Conservation (phyloP, 129 eudicot species). For the Flaveria robusta region DNA sequence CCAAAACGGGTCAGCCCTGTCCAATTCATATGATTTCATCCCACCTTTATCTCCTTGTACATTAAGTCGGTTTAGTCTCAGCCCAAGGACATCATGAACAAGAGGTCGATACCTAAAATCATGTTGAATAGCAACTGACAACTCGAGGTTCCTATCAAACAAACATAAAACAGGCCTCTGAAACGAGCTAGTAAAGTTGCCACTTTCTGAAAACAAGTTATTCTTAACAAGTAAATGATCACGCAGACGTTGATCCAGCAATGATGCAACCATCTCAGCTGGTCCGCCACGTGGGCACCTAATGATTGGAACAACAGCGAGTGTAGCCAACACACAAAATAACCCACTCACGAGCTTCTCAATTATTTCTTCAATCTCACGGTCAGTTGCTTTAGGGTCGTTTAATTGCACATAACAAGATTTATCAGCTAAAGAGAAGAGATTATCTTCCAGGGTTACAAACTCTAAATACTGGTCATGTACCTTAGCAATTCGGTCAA, state of each 20-base stretch:
- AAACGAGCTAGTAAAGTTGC: slow-evolving; percentile 59
- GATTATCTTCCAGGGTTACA: slow-evolving; percentile 76
- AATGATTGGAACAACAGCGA: slow-evolving; percentile 84
- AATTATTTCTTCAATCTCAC: slow-evolving; percentile 79
- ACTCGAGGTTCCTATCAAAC: slow-evolving; percentile 87
- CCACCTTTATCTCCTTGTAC: slow-evolving; percentile 87
- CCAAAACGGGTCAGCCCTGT: slow-evolving; percentile 83
- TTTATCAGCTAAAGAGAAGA: slow-evolving; percentile 76
- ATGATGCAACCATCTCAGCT: slow-evolving; percentile 93
- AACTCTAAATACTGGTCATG: slow-evolving; percentile 96
- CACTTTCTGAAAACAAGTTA: slow-evolving; percentile 82
- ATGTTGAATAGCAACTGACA: slow-evolving; percentile 86
- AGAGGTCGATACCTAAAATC: slow-evolving; percentile 92
- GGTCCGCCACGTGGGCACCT: slow-evolving; percentile 92
- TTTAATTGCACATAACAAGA: slow-evolving; percentile 76
- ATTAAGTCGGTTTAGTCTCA: slow-evolving; percentile 76
- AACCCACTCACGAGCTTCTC: slow-evolving; percentile 82
- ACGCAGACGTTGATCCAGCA: slow-evolving; percentile 80
- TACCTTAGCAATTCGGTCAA: slow-evolving; percentile 67
- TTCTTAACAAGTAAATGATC: slow-evolving; percentile 89
- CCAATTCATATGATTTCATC: slow-evolving; percentile 82
- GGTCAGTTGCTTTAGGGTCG: slow-evolving; percentile 84
- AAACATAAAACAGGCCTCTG: slow-evolving; percentile 84
- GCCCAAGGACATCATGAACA: slow-evolving; percentile 93
- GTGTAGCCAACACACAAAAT: slow-evolving; percentile 90